phyloP scores from a whole-genome alignment of 257 asterid genomes.

The Thymus mandschuricus region DNA sequence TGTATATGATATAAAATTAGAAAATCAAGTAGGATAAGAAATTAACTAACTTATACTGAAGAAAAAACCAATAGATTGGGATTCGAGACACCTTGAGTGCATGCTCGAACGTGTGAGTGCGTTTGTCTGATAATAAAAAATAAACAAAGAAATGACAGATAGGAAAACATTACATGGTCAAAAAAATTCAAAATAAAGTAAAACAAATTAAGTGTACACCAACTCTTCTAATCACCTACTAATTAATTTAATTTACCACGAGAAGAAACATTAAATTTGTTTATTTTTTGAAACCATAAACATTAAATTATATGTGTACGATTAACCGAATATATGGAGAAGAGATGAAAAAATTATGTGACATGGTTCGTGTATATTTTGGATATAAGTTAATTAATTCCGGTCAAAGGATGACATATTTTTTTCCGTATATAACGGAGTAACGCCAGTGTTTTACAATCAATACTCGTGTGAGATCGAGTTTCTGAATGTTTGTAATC shows the following conservation, averaged over 20 bases:
- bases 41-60: not conserved
- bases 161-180: not conserved
- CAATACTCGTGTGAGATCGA: not conserved
- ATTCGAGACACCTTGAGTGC: too few species aligned
- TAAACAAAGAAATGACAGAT: not conserved
- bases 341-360: not conserved
- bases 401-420: not conserved
- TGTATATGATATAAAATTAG: not conserved
- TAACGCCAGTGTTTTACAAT: not conserved
- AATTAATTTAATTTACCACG: too few species aligned
- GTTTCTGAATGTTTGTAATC: not conserved
- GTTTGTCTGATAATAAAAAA: not conserved
- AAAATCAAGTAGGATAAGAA: not conserved
- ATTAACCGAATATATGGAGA: not conserved
- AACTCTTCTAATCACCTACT: not conserved
- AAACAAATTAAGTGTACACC: not conserved
- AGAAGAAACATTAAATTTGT: not conserved
- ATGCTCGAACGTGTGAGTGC: too few species aligned
- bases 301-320: too few species aligned
- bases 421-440: not conserved
- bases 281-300: too few species aligned
- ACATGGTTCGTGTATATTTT: not conserved
- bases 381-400: not conserved
- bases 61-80: too few species aligned
- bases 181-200: constrained; percentile 3